Evolutionary conservation across 768 basidiomycete genomes (phyloP).

Genomic region (Pleurotus ostreatus): DNA sequence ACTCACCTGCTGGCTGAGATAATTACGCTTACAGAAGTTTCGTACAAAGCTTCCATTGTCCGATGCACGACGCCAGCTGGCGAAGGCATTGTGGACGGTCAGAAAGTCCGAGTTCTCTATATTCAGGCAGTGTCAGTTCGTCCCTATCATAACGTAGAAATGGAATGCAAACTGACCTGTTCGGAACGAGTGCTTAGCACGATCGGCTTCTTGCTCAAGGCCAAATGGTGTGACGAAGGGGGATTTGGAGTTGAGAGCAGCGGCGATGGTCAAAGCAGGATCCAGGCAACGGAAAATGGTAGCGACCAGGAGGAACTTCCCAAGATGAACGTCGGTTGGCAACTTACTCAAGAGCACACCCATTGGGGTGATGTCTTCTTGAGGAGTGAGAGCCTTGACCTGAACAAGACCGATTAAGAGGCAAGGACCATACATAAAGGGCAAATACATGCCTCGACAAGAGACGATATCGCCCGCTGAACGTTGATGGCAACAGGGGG

Average conservation of each 20-base stretch:
- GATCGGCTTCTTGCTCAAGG: constrained; percentile 80
- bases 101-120: constrained; percentile 93
- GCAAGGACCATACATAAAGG: not conserved
- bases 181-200: constrained; percentile 77
- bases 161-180: constrained; percentile 43
- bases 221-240: constrained; percentile 91
- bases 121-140: not conserved
- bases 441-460: constrained; percentile 67
- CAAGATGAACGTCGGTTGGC: constrained; percentile 93
- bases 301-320: constrained; percentile 86
- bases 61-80: constrained; percentile 79
- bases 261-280: constrained; percentile 95
- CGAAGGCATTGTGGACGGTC: constrained; percentile 87
- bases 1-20: constrained; percentile 75
- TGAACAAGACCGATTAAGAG: constrained; percentile 17
- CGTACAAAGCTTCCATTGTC: constrained; percentile 57
- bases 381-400: constrained; percentile 81
- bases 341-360: constrained; percentile 86
- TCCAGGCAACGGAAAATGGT: constrained; percentile 87
- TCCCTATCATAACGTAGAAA: not conserved
- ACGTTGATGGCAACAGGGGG: constrained; percentile 85
- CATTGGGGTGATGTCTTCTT: constrained; percentile 93
- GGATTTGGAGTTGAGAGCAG: constrained; percentile 87
- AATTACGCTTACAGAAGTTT: constrained; percentile 78
- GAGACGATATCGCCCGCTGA: constrained; percentile 80